Evolutionary conservation across 2,329 filamentous ascomycete species (phyloP).

Genomic region (Monosporascus cannonballus): DNA sequence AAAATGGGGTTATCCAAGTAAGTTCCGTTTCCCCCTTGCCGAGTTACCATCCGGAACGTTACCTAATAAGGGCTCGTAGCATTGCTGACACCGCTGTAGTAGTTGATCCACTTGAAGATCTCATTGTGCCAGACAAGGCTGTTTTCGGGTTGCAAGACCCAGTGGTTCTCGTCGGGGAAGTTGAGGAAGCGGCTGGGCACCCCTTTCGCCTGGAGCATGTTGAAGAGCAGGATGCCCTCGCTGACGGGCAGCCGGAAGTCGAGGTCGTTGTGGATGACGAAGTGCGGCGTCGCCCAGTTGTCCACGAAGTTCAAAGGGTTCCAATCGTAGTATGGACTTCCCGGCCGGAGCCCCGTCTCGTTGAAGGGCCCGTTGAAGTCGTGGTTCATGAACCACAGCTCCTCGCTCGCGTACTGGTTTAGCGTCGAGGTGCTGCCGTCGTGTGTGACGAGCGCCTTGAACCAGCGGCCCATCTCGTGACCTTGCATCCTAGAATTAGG

Average conservation of each 20-base stretch:
- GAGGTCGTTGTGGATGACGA: constrained; percentile 63
- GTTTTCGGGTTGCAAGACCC: constrained; percentile 65
- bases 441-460: constrained; percentile 51
- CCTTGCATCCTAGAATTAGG: constrained; percentile 39
- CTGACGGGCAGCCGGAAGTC: constrained; percentile 63
- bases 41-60: not conserved
- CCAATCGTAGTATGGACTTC: constrained; percentile 39
- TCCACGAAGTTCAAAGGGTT: constrained; percentile 40
- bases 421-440: constrained; percentile 36
- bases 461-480: constrained; percentile 46
- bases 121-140: constrained; percentile 61
- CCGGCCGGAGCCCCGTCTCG: constrained; percentile 31
- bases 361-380: constrained; percentile 44
- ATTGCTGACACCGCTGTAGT: constrained; percentile 33
- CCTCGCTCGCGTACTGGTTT: constrained; percentile 28
- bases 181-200: constrained; percentile 61
- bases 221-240: constrained; percentile 64
- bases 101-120: constrained; percentile 64
- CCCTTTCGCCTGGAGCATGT: constrained; percentile 58
- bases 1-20: too few relatives aligned
- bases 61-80: constrained; percentile 21
- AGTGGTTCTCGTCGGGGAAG: constrained; percentile 70
- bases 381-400: constrained; percentile 31
- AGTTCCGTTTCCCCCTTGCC: too few relatives aligned
- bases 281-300: constrained; percentile 62